Base-by-base conservation (phyloP, 352 stramenopile genomes). In the Phytophthora pseudosyringae region DNA sequence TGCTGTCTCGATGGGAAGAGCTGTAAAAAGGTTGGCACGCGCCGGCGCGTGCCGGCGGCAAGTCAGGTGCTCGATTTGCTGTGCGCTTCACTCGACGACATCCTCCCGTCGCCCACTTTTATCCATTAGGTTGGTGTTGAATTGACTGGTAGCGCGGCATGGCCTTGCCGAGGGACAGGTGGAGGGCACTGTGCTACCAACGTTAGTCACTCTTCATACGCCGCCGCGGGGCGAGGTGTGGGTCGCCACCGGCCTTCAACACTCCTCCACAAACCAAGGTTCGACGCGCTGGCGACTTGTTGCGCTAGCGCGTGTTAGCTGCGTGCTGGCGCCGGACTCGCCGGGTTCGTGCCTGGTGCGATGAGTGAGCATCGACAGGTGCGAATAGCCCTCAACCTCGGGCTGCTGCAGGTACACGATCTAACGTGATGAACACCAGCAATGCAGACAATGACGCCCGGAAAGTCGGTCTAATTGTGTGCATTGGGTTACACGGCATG, bases 41-140 rank as follows among this genome's bases (percentile, higher is more conserved):
- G 59, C 59, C 31, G 51, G 32, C 59, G 43, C 59, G 59, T 67
- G 59, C 59, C 59, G 3, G 28, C 16, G 32, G 26, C 59, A 67
- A 67, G 49, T 67, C 49, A 67, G 29, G 29, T 13, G 47, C 40
- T 46, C 40, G 21, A n/a, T 38, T 29, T 21, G 35, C 15, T 7
- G 48, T 58, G 50, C 16, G 53, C 16, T 48, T 63, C 55, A 47
- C 32, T 53, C 45, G 47, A 31, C 31, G 36, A 33, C 47, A 8
- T 41, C 47, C 39, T 45, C 33, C 26, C 26, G 26, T 57, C 36
- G 56, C 59, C 31, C 29, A 38, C 48, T n/a, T 59, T 66, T 66
- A 66, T 49, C 59, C 49, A 56, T 61, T 67, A 67, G 61, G 60
- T 55, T 41, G 49, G 8, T 31, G 47, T 36, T 6, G 10, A 45